Evolutionary conservation across 2,329 filamentous ascomycete genomes (phyloP), one percentile per base, ranked within the genome.

Genomic region (Exophiala lecanii-corni): DNA sequence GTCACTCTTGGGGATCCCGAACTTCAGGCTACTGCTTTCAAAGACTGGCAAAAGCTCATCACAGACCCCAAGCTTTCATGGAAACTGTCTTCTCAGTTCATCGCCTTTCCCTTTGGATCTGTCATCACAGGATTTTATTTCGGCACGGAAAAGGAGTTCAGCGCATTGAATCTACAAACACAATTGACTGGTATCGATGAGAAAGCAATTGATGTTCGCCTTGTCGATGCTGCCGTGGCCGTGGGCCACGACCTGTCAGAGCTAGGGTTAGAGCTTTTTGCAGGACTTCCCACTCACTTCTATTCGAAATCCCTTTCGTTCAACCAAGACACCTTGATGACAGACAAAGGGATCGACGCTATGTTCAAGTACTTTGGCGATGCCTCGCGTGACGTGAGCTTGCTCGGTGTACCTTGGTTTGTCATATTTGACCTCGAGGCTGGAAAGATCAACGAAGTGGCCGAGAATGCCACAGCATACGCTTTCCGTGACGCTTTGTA

Each of bases 401-500:
- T 71, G 44, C 58, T 73, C 2, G 50, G 78, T 2, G 26, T 32
- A 5, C 37, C 37, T 7, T 82, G 79, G 77, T 75, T 76, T 55
- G 63, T 81, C 43, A 79, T 82, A 32, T 83, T 82, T 55, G 76
- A 82, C 56, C 70, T 76, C 1, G 69, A 72, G 12, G 80, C 78
- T 32, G 81, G 81, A 7, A 78, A 78, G 9, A 70, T 78, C 38
- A 72, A 69, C 51, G 78, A 83, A 44, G 63, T 75, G 1, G 62
- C 78, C 0, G 58, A 60, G 47, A 68, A 80, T 51, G 73, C 72
- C 7, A 82, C 79, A 0, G 73, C 79, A 5, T 84, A 81, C 55
- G 71, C 74, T 1, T 80, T 84, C 55, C 74, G 81, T 35, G 76
- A 84, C 64, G 77, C 77, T 50, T 54, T 82, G 30, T 74, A 82